Evolutionary conservation across 2,329 filamentous ascomycete species (phyloP).

Genomic region (Alternaria gansuensis): DNA sequence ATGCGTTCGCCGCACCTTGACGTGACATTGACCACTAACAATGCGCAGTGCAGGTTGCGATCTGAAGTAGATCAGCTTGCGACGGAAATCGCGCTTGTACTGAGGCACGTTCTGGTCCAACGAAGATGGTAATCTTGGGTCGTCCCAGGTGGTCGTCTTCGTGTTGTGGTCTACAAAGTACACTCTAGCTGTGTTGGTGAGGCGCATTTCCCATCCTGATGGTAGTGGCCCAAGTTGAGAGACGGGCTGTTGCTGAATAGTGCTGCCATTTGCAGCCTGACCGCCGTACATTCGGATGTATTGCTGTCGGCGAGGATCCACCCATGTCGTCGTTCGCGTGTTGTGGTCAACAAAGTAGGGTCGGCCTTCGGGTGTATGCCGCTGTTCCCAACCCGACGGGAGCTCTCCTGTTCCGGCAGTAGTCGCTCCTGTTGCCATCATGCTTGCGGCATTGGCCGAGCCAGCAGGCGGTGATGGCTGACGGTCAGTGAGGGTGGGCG

Average conservation of each 20-base stretch:
- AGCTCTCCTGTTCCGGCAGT: constrained; percentile 94
- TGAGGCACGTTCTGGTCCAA: constrained; percentile 98
- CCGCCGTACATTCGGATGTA: constrained; percentile 99
- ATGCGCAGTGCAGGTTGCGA: constrained; percentile 97
- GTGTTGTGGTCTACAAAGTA: constrained; percentile 99
- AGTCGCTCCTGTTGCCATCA: constrained; percentile 95
- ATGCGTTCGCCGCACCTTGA: constrained; percentile 94
- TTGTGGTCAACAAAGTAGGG: constrained; percentile 99
- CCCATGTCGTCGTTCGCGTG: constrained; percentile 97
- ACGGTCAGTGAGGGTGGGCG: constrained; percentile 74
- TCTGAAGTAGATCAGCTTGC: constrained; percentile 98
- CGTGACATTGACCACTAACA: constrained; percentile 94
- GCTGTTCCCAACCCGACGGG: constrained; percentile 94
- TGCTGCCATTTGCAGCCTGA: constrained; percentile 75
- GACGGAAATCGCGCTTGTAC: constrained; percentile 98
- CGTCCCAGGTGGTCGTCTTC: constrained; percentile 99
- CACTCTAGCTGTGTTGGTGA: constrained; percentile 96
- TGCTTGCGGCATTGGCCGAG: constrained; percentile 71
- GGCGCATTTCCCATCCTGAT: constrained; percentile 99
- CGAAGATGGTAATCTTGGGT: constrained; percentile 92
- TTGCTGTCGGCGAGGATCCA: constrained; percentile 94
- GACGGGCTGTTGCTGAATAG: constrained; percentile 96
- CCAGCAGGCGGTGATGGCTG: constrained; percentile 54
- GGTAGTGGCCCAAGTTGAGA: constrained; percentile 94
- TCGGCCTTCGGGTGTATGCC: constrained; percentile 92